These are phyloP conservation scores for Gilbertella persicaria DNA, from an alignment of 371 early-diverging fungal genomes.

Conservation along the genomic window DNA sequence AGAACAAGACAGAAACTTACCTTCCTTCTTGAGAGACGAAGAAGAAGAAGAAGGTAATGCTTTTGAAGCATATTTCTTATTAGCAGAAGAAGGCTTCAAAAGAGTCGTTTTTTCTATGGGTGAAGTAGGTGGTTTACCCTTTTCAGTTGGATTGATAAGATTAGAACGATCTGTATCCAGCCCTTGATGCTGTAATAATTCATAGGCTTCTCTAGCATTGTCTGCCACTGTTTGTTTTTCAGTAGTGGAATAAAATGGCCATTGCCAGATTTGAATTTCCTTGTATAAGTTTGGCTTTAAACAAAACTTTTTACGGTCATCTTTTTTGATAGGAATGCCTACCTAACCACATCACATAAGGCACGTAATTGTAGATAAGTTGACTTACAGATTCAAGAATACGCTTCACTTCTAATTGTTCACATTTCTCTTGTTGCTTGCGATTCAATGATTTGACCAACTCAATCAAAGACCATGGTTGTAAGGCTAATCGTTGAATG, in stretches of 20 bases:
- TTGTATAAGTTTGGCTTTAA: constrained; percentile 17
- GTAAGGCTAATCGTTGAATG: constrained; percentile 11
- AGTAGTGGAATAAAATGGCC: constrained; percentile 8
- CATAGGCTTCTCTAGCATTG: constrained; percentile 20
- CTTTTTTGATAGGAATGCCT: constrained; percentile 14
- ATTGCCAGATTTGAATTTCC: constrained; percentile 18
- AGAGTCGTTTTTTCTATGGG: constrained; percentile 1
- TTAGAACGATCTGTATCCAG: constrained; percentile 7
- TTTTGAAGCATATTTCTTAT: constrained; percentile 7
- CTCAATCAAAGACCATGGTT: constrained; percentile 6
- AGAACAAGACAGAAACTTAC: too few species aligned
- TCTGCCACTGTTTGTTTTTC: constrained; percentile 12
- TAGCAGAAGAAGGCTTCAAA: constrained; percentile 12
- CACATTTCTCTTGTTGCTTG: constrained; percentile 6
- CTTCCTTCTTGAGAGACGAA: neutral
- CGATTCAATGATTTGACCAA: constrained; percentile 10
- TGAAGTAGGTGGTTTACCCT: neutral
- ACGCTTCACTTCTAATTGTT: constrained; percentile 10
- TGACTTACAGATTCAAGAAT: constrained; percentile 10
- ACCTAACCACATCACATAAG: constrained; percentile 3
- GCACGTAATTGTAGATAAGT: neutral
- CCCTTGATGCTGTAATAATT: constrained; percentile 5
- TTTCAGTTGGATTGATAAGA: constrained; percentile 1
- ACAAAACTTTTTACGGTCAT: constrained; percentile 15
- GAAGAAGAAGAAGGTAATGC: neutral